Evolutionary conservation across 192 early-diverging fungal species (phyloP), one percentile per base, ranked within the genome.

Genomic region (Podila clonocystis): DNA sequence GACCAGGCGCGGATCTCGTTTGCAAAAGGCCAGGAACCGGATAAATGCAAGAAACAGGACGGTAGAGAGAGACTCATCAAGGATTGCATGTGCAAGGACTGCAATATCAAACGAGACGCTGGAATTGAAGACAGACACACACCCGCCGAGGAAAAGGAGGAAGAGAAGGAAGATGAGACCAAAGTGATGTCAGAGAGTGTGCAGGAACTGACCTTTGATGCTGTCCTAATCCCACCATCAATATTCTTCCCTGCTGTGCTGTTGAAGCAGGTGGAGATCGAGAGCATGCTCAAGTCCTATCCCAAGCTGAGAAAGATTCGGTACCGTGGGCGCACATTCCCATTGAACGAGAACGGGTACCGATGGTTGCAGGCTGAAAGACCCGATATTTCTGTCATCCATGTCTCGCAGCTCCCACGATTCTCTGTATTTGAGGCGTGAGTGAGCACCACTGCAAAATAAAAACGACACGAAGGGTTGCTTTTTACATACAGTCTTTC

Each of bases 261-360:
- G 24, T 52, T 69, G 24, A 41, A 45, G 24, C 5, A 24, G 36
- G 20, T 2, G 1, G 64, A 71, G n/a, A 1, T 67, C 0, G 17
- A 33, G 11, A 22, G 31, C 9, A n/a, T 71, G 6, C 31, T 78
- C 7, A 19, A 26, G 3, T 45, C 41, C 13, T 71, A 67, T 55
- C 75, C 75, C 0, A 66, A 45, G 13, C 33, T 78, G 20, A 49
- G 75, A 24, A 78, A 71, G 41, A 66, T 78, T 13, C 48, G 68
- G 7, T 78, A 78, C 31, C 41, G 58, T 0, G 75, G 75, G 5
- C 13, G 22, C 4, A 20, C 28, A 0, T 78, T 50, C n/a, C 75
- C 68, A 3, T 33, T 78, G 34, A 28, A 62, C 52, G 5, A 55
- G 12, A 31, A 55, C 3, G 75, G 64, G 1, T 34, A 31, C 17